Evolutionary conservation across 2,329 filamentous ascomycete species (phyloP).

Genomic region (Hypoxylon sp.): DNA sequence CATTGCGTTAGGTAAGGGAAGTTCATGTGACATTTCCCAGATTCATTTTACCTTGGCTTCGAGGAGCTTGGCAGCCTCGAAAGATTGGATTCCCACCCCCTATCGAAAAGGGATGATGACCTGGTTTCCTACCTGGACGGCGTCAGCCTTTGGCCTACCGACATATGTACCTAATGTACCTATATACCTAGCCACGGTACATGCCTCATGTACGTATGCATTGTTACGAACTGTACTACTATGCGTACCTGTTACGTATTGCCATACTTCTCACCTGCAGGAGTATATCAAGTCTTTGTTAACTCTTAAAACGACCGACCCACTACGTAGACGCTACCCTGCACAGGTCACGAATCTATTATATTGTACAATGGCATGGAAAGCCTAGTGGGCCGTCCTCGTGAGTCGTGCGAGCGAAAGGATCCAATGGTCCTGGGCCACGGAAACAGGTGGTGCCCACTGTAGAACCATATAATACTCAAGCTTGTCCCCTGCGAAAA

Average conservation of each 20-base stretch:
- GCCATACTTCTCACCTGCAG: slow-evolving; percentile 14
- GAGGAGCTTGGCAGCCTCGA: slow-evolving; percentile 29
- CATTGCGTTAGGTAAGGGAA: slow-evolving; percentile 44
- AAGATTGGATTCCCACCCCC: slow-evolving; percentile 39
- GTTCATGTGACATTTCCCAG: slow-evolving; percentile 45
- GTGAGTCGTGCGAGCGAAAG: slow-evolving; percentile 29
- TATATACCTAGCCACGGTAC: no score
- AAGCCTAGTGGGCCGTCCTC: slow-evolving; percentile 19
- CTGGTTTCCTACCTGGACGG: slow-evolving; percentile 23
- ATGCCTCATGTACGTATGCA: slow-evolving; percentile 10
- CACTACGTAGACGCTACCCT: slow-evolving; percentile 5
- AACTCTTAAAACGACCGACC: slow-evolving; percentile 20
- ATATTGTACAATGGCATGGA: slow-evolving; percentile 16
- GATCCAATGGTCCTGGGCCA: slow-evolving; percentile 41
- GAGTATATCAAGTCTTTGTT: slow-evolving; percentile 11
- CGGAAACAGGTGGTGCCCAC: slow-evolving; percentile 39
- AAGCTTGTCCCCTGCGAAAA: slow-evolving; percentile 30
- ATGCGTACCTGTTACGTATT: slow-evolving; percentile 14
- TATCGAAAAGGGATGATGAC: slow-evolving; percentile 28
- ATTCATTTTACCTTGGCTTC: slow-evolving; percentile 39
- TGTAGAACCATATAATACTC: slow-evolving; percentile 37
- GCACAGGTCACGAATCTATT: slow-evolving; percentile 19
- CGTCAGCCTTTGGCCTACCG: slow-evolving; percentile 12
- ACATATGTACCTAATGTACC: slow-evolving; percentile 5
- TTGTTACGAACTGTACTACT: slow-evolving; percentile 1